Evolutionary conservation across 208 protist genomes (phyloP), one percentile per base, ranked within the genome.

Genomic region (Phytomonas sp.): DNA sequence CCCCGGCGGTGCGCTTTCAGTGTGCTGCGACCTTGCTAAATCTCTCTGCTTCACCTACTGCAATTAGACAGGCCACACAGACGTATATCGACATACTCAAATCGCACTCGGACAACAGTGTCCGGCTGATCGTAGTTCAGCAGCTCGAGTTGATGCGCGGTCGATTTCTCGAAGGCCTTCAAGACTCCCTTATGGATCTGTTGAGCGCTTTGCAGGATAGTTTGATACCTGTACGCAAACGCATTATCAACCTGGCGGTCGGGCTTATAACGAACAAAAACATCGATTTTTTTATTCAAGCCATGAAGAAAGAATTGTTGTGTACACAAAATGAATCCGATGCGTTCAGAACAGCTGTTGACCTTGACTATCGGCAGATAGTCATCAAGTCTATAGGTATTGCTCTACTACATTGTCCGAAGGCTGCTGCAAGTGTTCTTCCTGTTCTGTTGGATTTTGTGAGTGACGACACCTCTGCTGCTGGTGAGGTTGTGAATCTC

Each of bases 101-200:
- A 67, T 87, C 83, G 20, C 95, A 99, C 77, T 88, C 80, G 37
- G 98, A 99, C 77, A 99, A 98, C 88, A 99, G 97, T 77, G 98
- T 99, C n/a, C 98, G 98, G 51, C 84, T 99, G 29, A 98, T 99
- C 77, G 96, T 99, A 11, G 79, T 99, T 17, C 96, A 98, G 63
- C 83, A 95, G 77, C 79, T 99, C n/a, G 82, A 92, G 40, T 84
- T 90, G 20, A 97, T 99, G 78, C 90, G 97, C 26, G 32, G 33
- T 4, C 75, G 70, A 46, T 88, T 92, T 79, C 75, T 80, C 34
- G 67, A 88, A 13, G 83, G 98, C 17, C 76, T 99, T 69, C 88
- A 98, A 86, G 93, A 98, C 56, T 81, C 95, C 23, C 68, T 98
- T 32, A 92, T 98, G 78, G 98, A 99, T 78, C 84, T 99, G n/a